Base-by-base conservation (phyloP, 1,284 basidiomycete genomes). In the Phenoliferia sp. region DNA sequence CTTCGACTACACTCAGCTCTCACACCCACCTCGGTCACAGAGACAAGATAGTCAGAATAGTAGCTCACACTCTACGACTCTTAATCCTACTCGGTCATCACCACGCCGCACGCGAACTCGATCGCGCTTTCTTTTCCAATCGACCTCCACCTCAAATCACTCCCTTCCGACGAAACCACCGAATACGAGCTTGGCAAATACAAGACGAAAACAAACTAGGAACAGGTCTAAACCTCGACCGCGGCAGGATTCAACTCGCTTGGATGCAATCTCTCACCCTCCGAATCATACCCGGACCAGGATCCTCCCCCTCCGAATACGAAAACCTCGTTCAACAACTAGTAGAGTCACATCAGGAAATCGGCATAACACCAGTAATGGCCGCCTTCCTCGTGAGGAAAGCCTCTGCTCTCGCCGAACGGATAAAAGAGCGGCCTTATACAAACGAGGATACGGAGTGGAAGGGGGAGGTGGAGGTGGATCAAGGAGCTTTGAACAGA, bases 41-140 rank as follows among this genome's bases (percentile, higher is more conserved):
- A 32, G 50, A 56, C 39, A 58, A 55, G n/a, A 61, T 64, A 44
- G 67, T 62, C 16, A 39, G 36, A 26, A 59, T 71, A 50, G 71
- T 70, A n/a, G 69, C 59, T 2, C 63, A 73, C 31, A 67, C 71
- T 50, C 68, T 70, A 59, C 39, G 67, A 22, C 36, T 73, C 29
- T 50, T 70, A 16, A 39, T 70, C 17, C 32, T 33, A 12, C 44
- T 69, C 32, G 63, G 65, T 0, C 52, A 58, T 3, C 35, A 63
- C 39, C 17, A 52, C 28, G 63, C 60, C 29, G 71, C 71, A 12
- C 39, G 29, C 12, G 63, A 73, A 26, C 65, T 73, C 59, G 71
- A 73, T 44, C 36, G 63, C 34, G 67, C 63, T 26, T 73, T 73
- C 64, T 73, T 70, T 48, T 52, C 69, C 15, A 29, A 22, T 22